These are phyloP conservation scores for Clausena lansium DNA, from an alignment of 345 rosid species.

Conservation along the genomic window DNA sequence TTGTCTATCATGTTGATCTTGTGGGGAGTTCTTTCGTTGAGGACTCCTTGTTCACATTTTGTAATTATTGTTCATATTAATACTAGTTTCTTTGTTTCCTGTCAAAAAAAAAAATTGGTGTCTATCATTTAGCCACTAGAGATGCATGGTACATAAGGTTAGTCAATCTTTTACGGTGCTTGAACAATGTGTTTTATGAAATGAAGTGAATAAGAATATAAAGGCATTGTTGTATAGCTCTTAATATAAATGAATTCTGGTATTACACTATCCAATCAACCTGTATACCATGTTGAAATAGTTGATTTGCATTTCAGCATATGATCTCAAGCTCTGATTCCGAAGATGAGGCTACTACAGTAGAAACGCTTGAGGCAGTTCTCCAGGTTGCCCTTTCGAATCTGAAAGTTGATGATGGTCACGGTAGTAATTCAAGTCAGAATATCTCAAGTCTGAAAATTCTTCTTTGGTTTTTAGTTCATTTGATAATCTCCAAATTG, in stretches of 20 bases:
- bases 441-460: not conserved
- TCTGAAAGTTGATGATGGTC: constrained; percentile 47
- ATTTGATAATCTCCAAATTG: not conserved
- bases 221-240: constrained; percentile 3
- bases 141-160: not conserved
- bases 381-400: constrained; percentile 48
- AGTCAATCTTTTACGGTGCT: not conserved
- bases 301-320: constrained; percentile 38
- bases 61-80: too few species aligned
- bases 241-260: not conserved
- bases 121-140: not conserved
- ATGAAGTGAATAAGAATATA: not conserved
- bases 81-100: too few species aligned
- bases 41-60: too few species aligned
- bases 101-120: not conserved
- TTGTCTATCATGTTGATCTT: not conserved
- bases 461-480: not conserved
- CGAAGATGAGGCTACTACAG: constrained; percentile 45
- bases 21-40: too few species aligned
- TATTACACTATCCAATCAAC: not conserved
- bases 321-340: constrained; percentile 55
- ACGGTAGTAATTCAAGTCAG: constrained; percentile 31
- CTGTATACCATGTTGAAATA: constrained; percentile 3
- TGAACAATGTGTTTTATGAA: not conserved
- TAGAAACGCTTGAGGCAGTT: constrained; percentile 23